Evolutionary conservation across 2,329 filamentous ascomycete species (phyloP).

Genomic region (Stachybotrys chlorohalonatus): DNA sequence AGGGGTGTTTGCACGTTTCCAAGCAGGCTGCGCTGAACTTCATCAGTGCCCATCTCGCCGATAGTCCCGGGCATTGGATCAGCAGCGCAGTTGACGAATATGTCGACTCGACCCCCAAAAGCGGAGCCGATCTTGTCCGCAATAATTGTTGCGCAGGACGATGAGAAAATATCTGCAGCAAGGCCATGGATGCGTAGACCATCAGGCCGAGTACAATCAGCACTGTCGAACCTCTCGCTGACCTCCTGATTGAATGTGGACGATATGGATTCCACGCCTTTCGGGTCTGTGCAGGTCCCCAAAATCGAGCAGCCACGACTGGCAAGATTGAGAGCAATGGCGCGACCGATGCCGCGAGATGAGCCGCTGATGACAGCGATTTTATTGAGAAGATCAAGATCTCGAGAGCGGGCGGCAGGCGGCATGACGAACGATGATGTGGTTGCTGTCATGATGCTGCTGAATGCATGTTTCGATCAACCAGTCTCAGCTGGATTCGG

Average conservation of each 20-base stretch:
- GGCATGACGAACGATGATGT: background rate
- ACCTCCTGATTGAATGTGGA: slow-evolving; percentile 11
- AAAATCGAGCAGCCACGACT: slow-evolving; percentile 19
- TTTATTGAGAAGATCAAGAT: slow-evolving; percentile 8
- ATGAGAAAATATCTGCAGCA: slow-evolving; percentile 18
- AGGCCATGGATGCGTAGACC: slow-evolving; percentile 16
- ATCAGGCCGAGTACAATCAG: slow-evolving; percentile 4
- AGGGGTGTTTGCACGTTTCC: slow-evolving; percentile 25
- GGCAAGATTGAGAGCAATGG: slow-evolving; percentile 16
- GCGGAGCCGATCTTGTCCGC: slow-evolving; percentile 11
- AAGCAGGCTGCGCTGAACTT: slow-evolving; percentile 19
- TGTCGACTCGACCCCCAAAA: slow-evolving; percentile 18
- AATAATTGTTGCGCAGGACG: slow-evolving; percentile 15
- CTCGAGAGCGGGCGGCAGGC: background rate
- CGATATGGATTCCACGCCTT: slow-evolving; percentile 11
- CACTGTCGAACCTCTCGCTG: slow-evolving; percentile 7
- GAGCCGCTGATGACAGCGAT: slow-evolving; percentile 37
- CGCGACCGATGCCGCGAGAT: slow-evolving; percentile 16
- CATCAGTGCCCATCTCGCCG: slow-evolving; percentile 14
- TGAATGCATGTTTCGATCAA: too few species aligned
- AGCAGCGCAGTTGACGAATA: slow-evolving; percentile 23
- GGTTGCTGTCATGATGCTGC: too few species aligned
- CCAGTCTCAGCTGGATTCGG: too few species aligned
- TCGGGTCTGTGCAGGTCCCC: slow-evolving; percentile 17
- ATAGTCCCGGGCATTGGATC: slow-evolving; percentile 18